Percentiles rank a stretch among this genome's conserved stretches.
Conservation (phyloP, 495 filamentous ascomycete species). For the Xylaria bambusicola region DNA sequence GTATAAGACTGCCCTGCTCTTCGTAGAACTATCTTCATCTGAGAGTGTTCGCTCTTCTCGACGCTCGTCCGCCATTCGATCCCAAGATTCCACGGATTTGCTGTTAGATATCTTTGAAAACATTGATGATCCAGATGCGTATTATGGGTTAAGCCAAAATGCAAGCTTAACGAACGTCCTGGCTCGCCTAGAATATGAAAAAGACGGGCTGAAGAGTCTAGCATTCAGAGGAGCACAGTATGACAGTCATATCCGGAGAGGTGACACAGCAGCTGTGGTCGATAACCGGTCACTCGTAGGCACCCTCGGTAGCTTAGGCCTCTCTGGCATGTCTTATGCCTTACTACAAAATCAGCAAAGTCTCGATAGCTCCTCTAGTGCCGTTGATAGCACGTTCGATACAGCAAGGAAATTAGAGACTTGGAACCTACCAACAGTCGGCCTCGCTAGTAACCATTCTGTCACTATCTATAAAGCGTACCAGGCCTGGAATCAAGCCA, state of each 20-base stretch:
- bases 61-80: slow-evolving; percentile 63
- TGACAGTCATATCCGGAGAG: slow-evolving; percentile 73
- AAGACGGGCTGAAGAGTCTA: slow-evolving; percentile 82
- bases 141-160: slow-evolving; percentile 86
- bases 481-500: slow-evolving; percentile 71
- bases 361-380: slow-evolving; percentile 54
- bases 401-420: slow-evolving; percentile 86
- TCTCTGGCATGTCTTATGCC: slow-evolving; percentile 72
- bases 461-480: slow-evolving; percentile 77
- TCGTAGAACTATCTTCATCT: slow-evolving; percentile 71
- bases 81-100: slow-evolving; percentile 63
- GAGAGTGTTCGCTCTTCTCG: slow-evolving; percentile 59
- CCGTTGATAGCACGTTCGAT: slow-evolving; percentile 69
- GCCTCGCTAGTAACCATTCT: slow-evolving; percentile 58
- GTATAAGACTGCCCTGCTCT: slow-evolving; percentile 81
- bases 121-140: slow-evolving; percentile 93
- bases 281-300: slow-evolving; percentile 60
- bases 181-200: slow-evolving; percentile 86
- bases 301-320: slow-evolving; percentile 64
- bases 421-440: slow-evolving; percentile 85
- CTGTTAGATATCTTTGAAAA: slow-evolving; percentile 82
- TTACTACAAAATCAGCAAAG: slow-evolving; percentile 65
- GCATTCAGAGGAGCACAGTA: slow-evolving; percentile 90
- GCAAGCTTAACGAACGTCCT: slow-evolving; percentile 75
- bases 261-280: slow-evolving; percentile 37